phyloP scores from a whole-genome alignment of 495 filamentous ascomycete species.

The Penicillium verhagenii region DNA sequence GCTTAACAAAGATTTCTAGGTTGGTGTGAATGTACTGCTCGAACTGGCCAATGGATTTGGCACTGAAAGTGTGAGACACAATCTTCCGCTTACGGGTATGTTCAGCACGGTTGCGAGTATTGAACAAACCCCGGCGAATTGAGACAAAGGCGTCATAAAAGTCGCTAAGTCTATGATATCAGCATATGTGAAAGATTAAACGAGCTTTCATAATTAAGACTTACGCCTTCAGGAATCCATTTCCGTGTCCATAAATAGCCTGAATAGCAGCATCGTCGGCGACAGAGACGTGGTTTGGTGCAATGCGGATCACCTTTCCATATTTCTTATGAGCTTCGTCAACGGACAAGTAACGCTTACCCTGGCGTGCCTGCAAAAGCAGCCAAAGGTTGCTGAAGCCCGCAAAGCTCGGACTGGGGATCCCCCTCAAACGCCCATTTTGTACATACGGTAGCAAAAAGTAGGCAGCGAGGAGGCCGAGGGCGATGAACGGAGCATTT shows the following conservation, averaged over 20 bases:
- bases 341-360: constrained; percentile 67
- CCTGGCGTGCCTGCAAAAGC: constrained; percentile 63
- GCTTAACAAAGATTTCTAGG: constrained; percentile 67
- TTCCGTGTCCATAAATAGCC: constrained; percentile 62
- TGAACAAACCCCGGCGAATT: constrained; percentile 84
- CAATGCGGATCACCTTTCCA: constrained; percentile 59
- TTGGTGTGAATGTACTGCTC: constrained; percentile 88
- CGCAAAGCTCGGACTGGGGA: constrained; percentile 65
- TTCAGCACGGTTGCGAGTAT: constrained; percentile 77
- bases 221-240: constrained; percentile 73
- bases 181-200: neutral
- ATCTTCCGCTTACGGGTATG: constrained; percentile 90
- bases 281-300: constrained; percentile 58
- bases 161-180: constrained; percentile 45
- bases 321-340: constrained; percentile 71
- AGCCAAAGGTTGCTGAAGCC: constrained; percentile 81
- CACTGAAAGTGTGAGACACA: constrained; percentile 80
- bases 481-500: constrained; percentile 58
- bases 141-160: constrained; percentile 94
- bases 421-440: constrained; percentile 57
- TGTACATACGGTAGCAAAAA: constrained; percentile 71
- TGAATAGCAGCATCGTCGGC: constrained; percentile 60
- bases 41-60: constrained; percentile 79
- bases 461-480: constrained; percentile 55
- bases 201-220: constrained; percentile 9